Conservation (phyloP, 768 basidiomycete genomes). For the Mycena crocata region DNA sequence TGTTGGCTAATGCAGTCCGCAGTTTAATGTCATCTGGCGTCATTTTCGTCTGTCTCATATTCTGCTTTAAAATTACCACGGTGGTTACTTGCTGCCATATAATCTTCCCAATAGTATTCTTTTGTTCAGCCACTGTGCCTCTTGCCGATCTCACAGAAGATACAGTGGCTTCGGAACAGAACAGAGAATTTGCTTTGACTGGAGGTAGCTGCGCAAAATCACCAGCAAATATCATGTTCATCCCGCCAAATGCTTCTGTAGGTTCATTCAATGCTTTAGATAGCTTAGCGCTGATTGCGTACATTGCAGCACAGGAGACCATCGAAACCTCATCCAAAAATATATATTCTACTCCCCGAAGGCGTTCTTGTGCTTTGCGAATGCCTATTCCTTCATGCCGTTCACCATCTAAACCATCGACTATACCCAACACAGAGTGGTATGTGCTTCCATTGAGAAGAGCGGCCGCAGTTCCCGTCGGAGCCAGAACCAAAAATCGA, state of each 20-base stretch:
- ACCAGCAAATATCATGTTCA: conserved; percentile 48
- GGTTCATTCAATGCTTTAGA: conserved; percentile 5
- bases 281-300: conserved; percentile 37
- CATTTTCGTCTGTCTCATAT: conserved; percentile 48
- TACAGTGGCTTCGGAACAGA: not conserved
- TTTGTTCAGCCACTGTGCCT: conserved; percentile 29
- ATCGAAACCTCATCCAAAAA: conserved; percentile 52
- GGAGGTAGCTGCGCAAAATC: conserved; percentile 52
- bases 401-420: conserved; percentile 6
- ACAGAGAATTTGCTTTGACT: conserved; percentile 14
- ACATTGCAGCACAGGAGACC: conserved; percentile 41
- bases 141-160: conserved; percentile 19
- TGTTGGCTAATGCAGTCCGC: conserved; percentile 46
- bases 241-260: conserved; percentile 39
- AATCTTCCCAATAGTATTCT: conserved; percentile 43
- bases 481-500: conserved; percentile 35
- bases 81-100: conserved; percentile 48
- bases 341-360: conserved; percentile 41
- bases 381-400: not conserved
- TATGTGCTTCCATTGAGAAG: conserved; percentile 40
- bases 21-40: conserved; percentile 38
- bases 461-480: conserved; percentile 42
- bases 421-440: conserved; percentile 36
- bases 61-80: conserved; percentile 47
- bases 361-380: conserved; percentile 11